Base-by-base conservation (phyloP, 1,284 basidiomycete species). In the Anthracocystis walkeri region DNA sequence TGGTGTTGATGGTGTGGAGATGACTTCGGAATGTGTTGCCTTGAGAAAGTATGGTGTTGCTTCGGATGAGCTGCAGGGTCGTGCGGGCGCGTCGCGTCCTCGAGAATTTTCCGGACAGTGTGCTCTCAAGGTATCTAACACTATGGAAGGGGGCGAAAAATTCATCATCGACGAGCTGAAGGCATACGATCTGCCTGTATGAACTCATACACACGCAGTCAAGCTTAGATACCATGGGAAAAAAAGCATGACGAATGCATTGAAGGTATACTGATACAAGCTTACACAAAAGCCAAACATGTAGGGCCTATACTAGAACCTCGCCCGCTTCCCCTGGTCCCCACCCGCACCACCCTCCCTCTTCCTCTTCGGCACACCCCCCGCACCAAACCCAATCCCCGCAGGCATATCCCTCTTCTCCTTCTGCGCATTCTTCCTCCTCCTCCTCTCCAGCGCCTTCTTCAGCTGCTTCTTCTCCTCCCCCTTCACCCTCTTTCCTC, bases 361-460 rank as follows among this genome's bases (percentile, higher is more conserved):
- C 58, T 72, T 76, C 21, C 74, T 55, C 52, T 76, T 76, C 7
- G 74, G 74, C 21, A 76, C 33, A 7, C 44, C 51, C 18, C 59
- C 60, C 10, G 56, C 56, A 3, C 35, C 71, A 56, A 68, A 65
- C 20, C 65, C 55, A 25, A 76, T 72, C 14, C 74, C 74, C 0
- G 55, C 65, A 7, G 78, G 78, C 78, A 80, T 77, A 27, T 68
- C 60, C 23, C 90, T 92, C 87, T 95, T 96, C 88, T 97, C 95
- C 86, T 93, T 95, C 85, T 93, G 92, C 33, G 89, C 89, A 23
- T 92, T 87, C 88, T 95, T 96, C 86, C 90, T 93, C 86, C 92
- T 90, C 84, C 91, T 93, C 88, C 93, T 94, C 82, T 94, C 93
- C 44, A 96, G 90, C 2, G 90, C 92, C 59, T 76, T 76, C 84